A percentile compares a stretch with the other conserved stretches of the same genome.
phyloP scores from a whole-genome alignment of 805 yeast genomes.

The Saturnispora sekii region DNA sequence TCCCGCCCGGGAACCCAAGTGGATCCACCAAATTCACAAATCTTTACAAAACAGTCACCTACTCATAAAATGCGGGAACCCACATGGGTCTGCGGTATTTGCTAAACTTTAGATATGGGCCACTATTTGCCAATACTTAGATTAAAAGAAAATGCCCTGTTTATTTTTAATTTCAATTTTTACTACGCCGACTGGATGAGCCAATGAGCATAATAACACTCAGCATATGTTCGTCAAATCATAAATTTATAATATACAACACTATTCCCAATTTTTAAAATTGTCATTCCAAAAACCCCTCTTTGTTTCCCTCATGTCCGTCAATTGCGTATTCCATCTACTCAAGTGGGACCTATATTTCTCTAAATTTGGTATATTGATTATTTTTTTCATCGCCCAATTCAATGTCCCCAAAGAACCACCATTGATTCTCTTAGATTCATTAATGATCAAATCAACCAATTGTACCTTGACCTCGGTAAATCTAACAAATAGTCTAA shows the following conservation, averaged over 20 bases:
- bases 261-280: slow-evolving; percentile 3
- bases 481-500: slow-evolving; percentile 12
- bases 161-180: neutral
- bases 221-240: no score
- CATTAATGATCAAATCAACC: slow-evolving; percentile 17
- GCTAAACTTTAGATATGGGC: no score
- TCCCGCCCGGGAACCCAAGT: slow-evolving; percentile 41
- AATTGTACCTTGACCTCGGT: slow-evolving; percentile 12
- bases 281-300: slow-evolving; percentile 21
- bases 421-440: slow-evolving; percentile 15
- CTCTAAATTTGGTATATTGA: slow-evolving; percentile 10
- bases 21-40: slow-evolving; percentile 57
- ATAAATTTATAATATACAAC: neutral
- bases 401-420: slow-evolving; percentile 16
- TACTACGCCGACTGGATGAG: neutral
- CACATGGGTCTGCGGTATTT: neutral
- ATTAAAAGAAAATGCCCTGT: neutral
- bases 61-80: neutral
- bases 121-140: no score
- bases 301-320: slow-evolving; percentile 15
- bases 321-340: slow-evolving; percentile 18
- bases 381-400: slow-evolving; percentile 22
- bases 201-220: no score
- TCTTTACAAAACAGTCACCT: slow-evolving; percentile 23
- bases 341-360: slow-evolving; percentile 8